Conservation (phyloP, 192 early-diverging fungal species). For the Piromyces finnis region DNA sequence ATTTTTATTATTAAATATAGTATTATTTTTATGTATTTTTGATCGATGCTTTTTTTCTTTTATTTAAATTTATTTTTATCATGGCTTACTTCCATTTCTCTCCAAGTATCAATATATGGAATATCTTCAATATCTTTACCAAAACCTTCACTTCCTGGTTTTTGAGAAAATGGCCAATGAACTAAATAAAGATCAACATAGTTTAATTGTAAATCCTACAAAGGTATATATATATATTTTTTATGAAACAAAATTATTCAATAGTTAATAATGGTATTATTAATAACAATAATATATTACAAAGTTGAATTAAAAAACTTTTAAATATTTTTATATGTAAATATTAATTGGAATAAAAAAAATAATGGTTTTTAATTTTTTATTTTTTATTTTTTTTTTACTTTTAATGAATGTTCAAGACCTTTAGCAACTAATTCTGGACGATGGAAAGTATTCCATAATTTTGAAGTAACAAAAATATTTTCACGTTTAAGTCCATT, state of each 20-base stretch:
- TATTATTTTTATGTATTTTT: too few relatives aligned
- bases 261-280: neutral
- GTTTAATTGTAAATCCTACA: constrained; percentile 44
- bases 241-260: too few relatives aligned
- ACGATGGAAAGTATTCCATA: constrained; percentile 25
- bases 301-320: too few relatives aligned
- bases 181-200: constrained; percentile 73
- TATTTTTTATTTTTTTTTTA: neutral
- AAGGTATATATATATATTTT: too few relatives aligned
- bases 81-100: constrained; percentile 52
- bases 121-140: constrained; percentile 8
- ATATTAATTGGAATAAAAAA: too few relatives aligned
- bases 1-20: too few relatives aligned
- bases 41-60: too few relatives aligned
- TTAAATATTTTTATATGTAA: too few relatives aligned
- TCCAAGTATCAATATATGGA: constrained; percentile 55
- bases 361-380: too few relatives aligned
- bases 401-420: constrained; percentile 31
- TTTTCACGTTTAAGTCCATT: constrained; percentile 41
- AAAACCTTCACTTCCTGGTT: constrained; percentile 12
- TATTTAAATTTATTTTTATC: neutral
- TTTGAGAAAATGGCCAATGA: constrained; percentile 62
- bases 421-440: constrained; percentile 7
- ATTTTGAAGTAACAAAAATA: constrained; percentile 64
- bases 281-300: neutral